phyloP scores from a whole-genome alignment of 2,329 filamentous ascomycete genomes.

The Sporothrix curviconia region DNA sequence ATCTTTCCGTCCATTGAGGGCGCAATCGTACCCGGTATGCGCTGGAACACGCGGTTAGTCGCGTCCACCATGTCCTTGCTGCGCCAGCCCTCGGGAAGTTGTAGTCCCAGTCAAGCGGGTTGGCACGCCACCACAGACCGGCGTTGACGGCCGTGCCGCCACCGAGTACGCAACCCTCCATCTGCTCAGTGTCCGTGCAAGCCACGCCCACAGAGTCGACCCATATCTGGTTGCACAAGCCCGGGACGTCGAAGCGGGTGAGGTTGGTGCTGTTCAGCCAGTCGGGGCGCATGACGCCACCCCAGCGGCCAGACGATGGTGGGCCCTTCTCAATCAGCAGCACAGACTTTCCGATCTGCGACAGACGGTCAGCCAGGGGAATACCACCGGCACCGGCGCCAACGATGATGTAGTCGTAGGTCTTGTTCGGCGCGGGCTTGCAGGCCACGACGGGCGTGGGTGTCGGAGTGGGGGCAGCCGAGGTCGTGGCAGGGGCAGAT shows the following conservation, averaged over 20 bases:
- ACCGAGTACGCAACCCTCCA: slow-evolving; percentile 65
- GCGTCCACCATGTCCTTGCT: slow-evolving; percentile 53
- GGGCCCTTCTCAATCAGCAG: slow-evolving; percentile 57
- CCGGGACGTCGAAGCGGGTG: slow-evolving; percentile 65
- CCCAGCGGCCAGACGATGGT: slow-evolving; percentile 56
- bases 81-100: slow-evolving; percentile 68
- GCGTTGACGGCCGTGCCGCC: slow-evolving; percentile 62
- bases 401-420: slow-evolving; percentile 58
- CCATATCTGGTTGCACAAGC: slow-evolving; percentile 66
- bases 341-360: slow-evolving; percentile 58
- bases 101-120: slow-evolving; percentile 60
- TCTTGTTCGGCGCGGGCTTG: neutral
- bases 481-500: slow-evolving; percentile 15
- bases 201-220: slow-evolving; percentile 55
- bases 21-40: slow-evolving; percentile 62
- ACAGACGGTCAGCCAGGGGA: slow-evolving; percentile 54
- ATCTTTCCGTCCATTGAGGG: slow-evolving; percentile 61
- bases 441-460: slow-evolving; percentile 32
- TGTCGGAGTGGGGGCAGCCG: slow-evolving; percentile 33
- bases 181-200: slow-evolving; percentile 55
- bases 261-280: slow-evolving; percentile 58
- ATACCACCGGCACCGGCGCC: slow-evolving; percentile 57
- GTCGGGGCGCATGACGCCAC: slow-evolving; percentile 51
- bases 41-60: slow-evolving; percentile 55
- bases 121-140: slow-evolving; percentile 62